A percentile compares a stretch with the other conserved stretches of the same genome.
These are phyloP conservation scores for Aspergillus carlsbadensis DNA, from an alignment of 495 filamentous ascomycete species.

Conservation along the genomic window DNA sequence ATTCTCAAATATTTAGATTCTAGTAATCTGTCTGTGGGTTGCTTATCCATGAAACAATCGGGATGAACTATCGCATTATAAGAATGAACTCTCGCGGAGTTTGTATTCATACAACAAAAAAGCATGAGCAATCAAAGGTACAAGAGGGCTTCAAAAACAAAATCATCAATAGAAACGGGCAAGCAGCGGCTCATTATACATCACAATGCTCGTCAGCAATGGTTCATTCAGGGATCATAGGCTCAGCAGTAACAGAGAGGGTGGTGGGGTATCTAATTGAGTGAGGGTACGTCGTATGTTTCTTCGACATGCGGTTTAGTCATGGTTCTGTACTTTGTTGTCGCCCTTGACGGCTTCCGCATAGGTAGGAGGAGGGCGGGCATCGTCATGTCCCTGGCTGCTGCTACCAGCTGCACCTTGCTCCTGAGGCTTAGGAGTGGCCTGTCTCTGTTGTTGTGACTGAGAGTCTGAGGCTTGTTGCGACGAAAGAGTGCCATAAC, in stretches of 20 bases:
- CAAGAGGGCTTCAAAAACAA: not conserved
- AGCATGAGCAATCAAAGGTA: not conserved
- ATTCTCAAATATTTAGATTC: too few species aligned
- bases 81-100: too few species aligned
- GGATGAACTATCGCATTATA: too few species aligned
- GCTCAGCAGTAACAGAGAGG: not conserved
- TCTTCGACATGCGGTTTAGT: conserved; percentile 39
- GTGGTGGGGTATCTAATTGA: conserved; percentile 1
- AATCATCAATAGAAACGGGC: not conserved
- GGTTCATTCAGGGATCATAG: not conserved
- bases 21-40: too few species aligned
- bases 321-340: conserved; percentile 72
- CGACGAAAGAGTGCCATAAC: conserved; percentile 38
- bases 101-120: not conserved
- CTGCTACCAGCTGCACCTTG: conserved; percentile 28
- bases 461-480: conserved; percentile 26
- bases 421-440: conserved; percentile 26
- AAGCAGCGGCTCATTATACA: not conserved
- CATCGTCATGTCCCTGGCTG: conserved; percentile 31
- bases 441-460: conserved; percentile 18
- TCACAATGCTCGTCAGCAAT: not conserved
- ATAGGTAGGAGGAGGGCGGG: conserved; percentile 69
- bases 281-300: not conserved
- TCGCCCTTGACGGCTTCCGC: conserved; percentile 84
- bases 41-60: too few species aligned